phyloP scores from a whole-genome alignment of 257 asterid species.

The Verbena officinalis region DNA sequence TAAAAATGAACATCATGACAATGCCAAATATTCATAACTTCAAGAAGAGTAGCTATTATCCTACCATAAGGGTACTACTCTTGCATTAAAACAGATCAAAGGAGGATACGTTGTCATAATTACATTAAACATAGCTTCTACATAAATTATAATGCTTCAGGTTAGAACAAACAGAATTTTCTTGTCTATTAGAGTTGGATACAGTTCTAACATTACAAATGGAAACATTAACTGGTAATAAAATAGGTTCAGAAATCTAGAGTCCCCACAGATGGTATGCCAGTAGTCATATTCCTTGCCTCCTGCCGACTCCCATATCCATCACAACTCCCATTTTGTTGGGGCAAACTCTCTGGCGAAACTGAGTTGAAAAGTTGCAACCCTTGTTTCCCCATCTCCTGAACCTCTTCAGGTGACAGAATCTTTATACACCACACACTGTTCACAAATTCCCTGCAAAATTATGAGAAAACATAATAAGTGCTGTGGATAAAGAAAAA shows the following conservation, averaged over 20 bases:
- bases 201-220: constrained; percentile 34
- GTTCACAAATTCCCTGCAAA: constrained; percentile 73
- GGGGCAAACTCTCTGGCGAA: constrained; percentile 46
- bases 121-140: constrained; percentile 30
- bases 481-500: not conserved
- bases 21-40: not conserved
- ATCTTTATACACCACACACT: constrained; percentile 79
- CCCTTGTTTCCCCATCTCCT: constrained; percentile 73
- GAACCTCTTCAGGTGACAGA: constrained; percentile 83
- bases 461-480: not conserved
- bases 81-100: constrained; percentile 6
- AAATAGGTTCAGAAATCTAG: constrained; percentile 49
- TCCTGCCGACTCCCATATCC: constrained; percentile 47
- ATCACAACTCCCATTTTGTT: constrained; percentile 47
- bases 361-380: constrained; percentile 58
- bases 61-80: constrained; percentile 8
- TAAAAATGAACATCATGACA: too few species aligned
- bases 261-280: constrained; percentile 63
- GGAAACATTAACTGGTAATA: constrained; percentile 11
- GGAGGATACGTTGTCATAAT: constrained; percentile 26
- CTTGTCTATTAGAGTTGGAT: constrained; percentile 27
- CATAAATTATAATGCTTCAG: not conserved
- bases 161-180: constrained; percentile 24
- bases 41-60: constrained; percentile 8
- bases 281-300: constrained; percentile 46